phyloP scores from a whole-genome alignment of 2,329 filamentous ascomycete genomes.

The Fusarium bactridioides region DNA sequence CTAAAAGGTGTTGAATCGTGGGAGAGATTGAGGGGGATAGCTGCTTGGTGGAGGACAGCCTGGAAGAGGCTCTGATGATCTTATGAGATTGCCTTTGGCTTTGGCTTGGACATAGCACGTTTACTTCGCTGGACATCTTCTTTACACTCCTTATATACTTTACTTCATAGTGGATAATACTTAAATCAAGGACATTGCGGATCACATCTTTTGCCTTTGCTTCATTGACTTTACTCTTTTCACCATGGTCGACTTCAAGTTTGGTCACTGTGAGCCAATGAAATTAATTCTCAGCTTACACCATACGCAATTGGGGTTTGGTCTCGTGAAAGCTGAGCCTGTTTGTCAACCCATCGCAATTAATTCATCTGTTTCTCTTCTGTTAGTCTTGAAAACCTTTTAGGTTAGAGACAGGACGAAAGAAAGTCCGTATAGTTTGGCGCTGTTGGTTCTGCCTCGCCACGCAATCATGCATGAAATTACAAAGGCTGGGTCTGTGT shows the following conservation, averaged over 20 bases:
- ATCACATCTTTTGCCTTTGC: neutral
- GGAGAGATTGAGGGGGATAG: neutral
- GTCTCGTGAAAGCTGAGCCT: accelerated
- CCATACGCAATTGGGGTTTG: accelerated
- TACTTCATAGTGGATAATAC: slow-evolving; percentile 28
- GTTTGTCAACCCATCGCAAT: accelerated
- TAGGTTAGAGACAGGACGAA: accelerated
- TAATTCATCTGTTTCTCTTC: accelerated
- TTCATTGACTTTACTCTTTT: neutral
- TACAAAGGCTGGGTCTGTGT: neutral
- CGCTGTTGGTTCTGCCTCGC: neutral
- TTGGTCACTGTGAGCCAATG: accelerated
- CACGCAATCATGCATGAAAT: neutral
- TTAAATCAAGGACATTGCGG: slow-evolving; percentile 23
- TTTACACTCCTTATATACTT: slow-evolving; percentile 34
- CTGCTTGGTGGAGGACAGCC: neutral
- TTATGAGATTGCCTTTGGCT: neutral
- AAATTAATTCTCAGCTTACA: accelerated
- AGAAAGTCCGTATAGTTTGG: accelerated
- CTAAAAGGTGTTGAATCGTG: neutral
- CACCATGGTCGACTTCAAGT: neutral
- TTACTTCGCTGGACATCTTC: slow-evolving; percentile 15
- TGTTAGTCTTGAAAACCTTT: accelerated
- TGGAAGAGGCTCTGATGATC: neutral
- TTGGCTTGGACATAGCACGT: slow-evolving; percentile 1